phyloP scores from a whole-genome alignment of 768 basidiomycete species.

The Leccinellum rugosiceps region DNA sequence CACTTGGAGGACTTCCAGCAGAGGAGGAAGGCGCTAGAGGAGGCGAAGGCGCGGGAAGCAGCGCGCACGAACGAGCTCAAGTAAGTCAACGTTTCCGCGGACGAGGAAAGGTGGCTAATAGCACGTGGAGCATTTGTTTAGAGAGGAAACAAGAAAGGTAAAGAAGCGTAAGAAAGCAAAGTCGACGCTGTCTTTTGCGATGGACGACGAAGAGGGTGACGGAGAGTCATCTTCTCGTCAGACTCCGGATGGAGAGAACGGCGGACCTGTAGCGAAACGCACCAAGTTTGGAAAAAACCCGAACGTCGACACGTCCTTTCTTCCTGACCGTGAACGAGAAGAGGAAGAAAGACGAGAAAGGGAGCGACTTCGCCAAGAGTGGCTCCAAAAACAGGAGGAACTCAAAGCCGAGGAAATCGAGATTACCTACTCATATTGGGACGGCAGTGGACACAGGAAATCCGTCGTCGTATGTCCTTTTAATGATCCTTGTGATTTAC shows the following conservation, averaged over 20 bases:
- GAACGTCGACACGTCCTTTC: constrained; percentile 93
- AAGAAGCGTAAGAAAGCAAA: constrained; percentile 96
- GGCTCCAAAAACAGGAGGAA: constrained; percentile 71
- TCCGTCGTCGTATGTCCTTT: constrained; percentile 68
- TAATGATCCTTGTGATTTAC: background rate
- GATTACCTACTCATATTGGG: constrained; percentile 96
- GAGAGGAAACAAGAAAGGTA: constrained; percentile 77
- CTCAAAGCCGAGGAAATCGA: constrained; percentile 78
- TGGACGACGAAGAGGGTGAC: constrained; percentile 73
- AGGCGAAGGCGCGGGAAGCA: constrained; percentile 86
- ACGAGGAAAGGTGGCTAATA: constrained; percentile 55
- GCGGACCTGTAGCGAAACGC: constrained; percentile 58
- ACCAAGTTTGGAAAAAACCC: constrained; percentile 92
- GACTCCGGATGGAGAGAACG: constrained; percentile 35
- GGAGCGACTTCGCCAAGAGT: constrained; percentile 85
- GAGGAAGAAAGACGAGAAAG: constrained; percentile 86
- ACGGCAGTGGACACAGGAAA: constrained; percentile 95
- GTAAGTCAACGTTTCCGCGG: constrained; percentile 51
- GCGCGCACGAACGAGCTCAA: constrained; percentile 81
- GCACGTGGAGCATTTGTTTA: constrained; percentile 81
- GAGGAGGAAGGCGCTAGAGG: constrained; percentile 82
- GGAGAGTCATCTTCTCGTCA: constrained; percentile 39
- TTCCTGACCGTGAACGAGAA: constrained; percentile 97
- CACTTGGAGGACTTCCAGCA: constrained; percentile 91
- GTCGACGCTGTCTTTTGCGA: constrained; percentile 85